Percentiles rank a stretch among this genome's conserved stretches.
phyloP scores from a whole-genome alignment of 192 early-diverging fungal species.

The Hyaloraphidium curvatum region DNA sequence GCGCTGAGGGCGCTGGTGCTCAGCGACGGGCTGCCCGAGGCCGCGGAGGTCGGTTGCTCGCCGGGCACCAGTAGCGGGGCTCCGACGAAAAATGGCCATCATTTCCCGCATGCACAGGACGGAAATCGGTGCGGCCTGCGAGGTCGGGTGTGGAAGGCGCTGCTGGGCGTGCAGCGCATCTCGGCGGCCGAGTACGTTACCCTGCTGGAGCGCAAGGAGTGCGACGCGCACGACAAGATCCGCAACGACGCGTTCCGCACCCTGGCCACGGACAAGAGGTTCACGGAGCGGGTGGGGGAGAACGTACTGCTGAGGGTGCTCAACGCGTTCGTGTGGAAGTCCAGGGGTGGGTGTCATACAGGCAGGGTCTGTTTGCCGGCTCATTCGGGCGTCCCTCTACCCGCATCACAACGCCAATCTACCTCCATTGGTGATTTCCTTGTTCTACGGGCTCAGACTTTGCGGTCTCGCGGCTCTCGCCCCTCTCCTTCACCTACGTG shows the following conservation, averaged over 20 bases:
- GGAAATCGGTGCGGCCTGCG: constrained; percentile 24
- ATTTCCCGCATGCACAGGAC: neutral
- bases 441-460: neutral
- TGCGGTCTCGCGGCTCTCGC: neutral
- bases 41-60: neutral
- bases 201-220: constrained; percentile 48
- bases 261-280: constrained; percentile 55
- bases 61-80: neutral
- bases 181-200: constrained; percentile 51
- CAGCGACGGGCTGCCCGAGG: constrained; percentile 36
- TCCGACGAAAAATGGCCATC: neutral
- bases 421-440: neutral
- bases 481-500: constrained; percentile 49
- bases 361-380: neutral
- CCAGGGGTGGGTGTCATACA: constrained; percentile 33
- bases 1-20: constrained; percentile 34
- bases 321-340: constrained; percentile 72
- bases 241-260: constrained; percentile 81
- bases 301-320: constrained; percentile 55
- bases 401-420: neutral
- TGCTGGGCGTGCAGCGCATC: constrained; percentile 49
- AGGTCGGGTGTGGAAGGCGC: constrained; percentile 47
- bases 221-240: constrained; percentile 58
- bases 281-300: constrained; percentile 46
- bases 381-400: neutral